phyloP scores from a whole-genome alignment of 495 filamentous ascomycete genomes.

The Trichoderma reesei region DNA sequence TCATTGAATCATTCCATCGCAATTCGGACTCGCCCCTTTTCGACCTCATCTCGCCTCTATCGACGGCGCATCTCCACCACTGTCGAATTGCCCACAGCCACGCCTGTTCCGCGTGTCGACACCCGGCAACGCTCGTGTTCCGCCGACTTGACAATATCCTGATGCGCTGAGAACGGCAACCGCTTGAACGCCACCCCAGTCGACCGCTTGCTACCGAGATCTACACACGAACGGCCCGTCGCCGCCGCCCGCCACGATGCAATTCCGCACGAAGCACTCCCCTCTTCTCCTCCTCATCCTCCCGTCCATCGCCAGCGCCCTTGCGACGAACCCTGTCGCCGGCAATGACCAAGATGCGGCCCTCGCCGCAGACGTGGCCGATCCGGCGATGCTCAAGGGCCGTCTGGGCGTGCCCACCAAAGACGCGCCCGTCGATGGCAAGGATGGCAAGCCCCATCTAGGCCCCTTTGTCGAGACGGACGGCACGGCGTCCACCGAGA shows the following conservation, averaged over 20 bases:
- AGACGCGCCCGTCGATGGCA: slow-evolving; percentile 87
- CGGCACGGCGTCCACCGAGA: slow-evolving; percentile 28
- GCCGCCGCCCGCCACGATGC: slow-evolving; percentile 24
- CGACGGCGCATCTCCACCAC: background rate
- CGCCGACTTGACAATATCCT: background rate
- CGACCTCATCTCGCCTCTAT: background rate
- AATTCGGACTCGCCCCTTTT: background rate
- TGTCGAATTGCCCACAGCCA: background rate
- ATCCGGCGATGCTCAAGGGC: slow-evolving; percentile 25
- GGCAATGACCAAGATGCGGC: slow-evolving; percentile 10
- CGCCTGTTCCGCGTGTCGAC: background rate
- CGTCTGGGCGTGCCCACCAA: slow-evolving; percentile 53
- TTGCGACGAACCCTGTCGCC: slow-evolving; percentile 18
- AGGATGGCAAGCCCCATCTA: slow-evolving; percentile 88
- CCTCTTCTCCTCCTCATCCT: slow-evolving; percentile 37
- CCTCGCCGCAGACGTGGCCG: slow-evolving; percentile 14
- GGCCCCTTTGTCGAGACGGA: slow-evolving; percentile 76
- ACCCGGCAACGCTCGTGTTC: background rate
- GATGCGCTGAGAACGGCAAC: background rate
- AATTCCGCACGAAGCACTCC: slow-evolving; percentile 27
- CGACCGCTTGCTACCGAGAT: background rate
- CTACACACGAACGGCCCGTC: no score
- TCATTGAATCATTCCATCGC: slow-evolving; percentile 1
- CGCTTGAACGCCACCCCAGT: no score
- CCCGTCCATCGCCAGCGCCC: slow-evolving; percentile 31